phyloP scores from a whole-genome alignment of 164 flowering plant species.

The Malania oleifera region DNA sequence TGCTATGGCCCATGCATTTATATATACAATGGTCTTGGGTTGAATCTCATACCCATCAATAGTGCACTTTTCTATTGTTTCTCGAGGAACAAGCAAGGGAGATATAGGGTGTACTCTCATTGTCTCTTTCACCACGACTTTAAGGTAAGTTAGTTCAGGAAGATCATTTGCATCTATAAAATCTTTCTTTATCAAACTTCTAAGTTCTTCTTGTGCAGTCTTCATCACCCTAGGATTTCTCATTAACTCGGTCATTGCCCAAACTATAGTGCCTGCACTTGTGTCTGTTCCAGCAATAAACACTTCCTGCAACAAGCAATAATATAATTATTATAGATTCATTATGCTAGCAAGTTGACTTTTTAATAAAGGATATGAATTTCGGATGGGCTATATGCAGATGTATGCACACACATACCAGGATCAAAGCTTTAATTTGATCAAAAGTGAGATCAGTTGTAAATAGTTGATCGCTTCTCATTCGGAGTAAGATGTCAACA shows the following conservation, averaged over 20 bases:
- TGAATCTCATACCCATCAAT: background rate
- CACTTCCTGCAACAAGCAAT: no score
- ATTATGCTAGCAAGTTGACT: background rate
- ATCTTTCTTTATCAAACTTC: background rate
- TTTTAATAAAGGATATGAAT: background rate
- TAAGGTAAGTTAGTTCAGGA: background rate
- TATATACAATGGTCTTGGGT: background rate
- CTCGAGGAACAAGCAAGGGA: background rate
- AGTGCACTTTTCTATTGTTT: background rate
- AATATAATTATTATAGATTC: no score
- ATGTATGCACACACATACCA: no score
- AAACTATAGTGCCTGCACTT: no score
- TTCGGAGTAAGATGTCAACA: slow-evolving; percentile 24
- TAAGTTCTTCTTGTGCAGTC: background rate
- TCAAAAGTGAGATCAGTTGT: slow-evolving; percentile 17
- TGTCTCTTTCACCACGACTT: no score
- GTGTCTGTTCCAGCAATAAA: no score
- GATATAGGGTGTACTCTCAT: background rate
- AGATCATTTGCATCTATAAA: background rate
- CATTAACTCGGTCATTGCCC: no score
- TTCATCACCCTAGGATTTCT: no score
- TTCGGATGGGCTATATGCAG: no score
- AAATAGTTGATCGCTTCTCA: slow-evolving; percentile 3
- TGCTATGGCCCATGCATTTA: slow-evolving; percentile 4
- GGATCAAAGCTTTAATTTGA: slow-evolving; percentile 27